Evolutionary conservation across 2,329 filamentous ascomycete genomes (phyloP).

Genomic region (Beauveria scarabaeidicola): DNA sequence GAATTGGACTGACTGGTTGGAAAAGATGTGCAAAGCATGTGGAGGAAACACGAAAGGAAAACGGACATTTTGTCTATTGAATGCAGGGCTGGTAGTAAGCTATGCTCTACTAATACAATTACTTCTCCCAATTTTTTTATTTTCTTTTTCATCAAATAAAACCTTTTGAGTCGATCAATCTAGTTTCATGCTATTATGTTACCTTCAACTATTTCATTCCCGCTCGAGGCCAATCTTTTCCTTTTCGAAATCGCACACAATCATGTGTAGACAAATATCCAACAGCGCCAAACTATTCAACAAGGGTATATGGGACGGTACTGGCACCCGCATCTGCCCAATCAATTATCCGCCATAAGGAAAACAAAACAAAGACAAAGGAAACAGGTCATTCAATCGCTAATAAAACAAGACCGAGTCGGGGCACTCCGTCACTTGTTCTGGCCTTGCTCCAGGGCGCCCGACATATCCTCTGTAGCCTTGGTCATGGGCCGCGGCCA

Average conservation of each 20-base stretch:
- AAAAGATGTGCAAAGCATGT: neutral
- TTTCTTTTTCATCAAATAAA: too few species aligned
- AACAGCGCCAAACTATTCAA: neutral
- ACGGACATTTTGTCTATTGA: neutral
- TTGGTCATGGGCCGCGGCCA: neutral
- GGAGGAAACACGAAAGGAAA: neutral
- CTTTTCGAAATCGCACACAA: too few species aligned
- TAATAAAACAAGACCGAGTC: neutral
- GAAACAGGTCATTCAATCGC: neutral
- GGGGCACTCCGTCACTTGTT: too few species aligned
- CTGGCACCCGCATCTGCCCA: neutral
- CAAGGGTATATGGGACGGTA: neutral
- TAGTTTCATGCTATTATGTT: too few species aligned
- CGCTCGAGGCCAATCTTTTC: too few species aligned
- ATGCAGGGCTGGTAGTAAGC: neutral
- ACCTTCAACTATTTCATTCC: too few species aligned
- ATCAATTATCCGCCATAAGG: too few species aligned
- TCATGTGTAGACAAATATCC: too few species aligned
- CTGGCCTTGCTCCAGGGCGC: neutral
- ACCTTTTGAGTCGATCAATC: too few species aligned
- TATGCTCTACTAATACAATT: neutral
- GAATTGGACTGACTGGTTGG: neutral
- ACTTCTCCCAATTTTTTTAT: neutral
- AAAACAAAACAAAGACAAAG: too few species aligned
- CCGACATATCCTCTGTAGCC: neutral